Conservation (phyloP, 768 basidiomycete genomes). For the Kwoniella botswanensis region DNA sequence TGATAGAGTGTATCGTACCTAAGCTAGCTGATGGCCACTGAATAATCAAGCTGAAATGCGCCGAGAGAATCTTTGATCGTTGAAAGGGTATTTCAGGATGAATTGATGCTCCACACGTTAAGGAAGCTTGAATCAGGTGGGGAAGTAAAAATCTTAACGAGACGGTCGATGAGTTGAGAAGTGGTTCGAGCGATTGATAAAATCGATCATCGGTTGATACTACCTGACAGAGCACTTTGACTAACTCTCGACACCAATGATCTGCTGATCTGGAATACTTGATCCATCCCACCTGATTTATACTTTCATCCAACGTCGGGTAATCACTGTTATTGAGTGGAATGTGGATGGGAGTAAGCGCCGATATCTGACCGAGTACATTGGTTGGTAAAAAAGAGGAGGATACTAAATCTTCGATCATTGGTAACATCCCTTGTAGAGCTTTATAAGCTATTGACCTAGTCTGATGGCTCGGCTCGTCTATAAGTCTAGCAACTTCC, state of each 20-base stretch:
- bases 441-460: conserved; percentile 20
- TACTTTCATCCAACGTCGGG: neutral
- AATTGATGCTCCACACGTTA: conserved; percentile 56
- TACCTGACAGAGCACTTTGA: conserved; percentile 25
- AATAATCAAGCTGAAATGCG: conserved; percentile 68
- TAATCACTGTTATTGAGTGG: too few species aligned
- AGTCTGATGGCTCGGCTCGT: conserved; percentile 5
- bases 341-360: conserved; percentile 12
- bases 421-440: conserved; percentile 27
- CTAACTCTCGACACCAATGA: conserved; percentile 32
- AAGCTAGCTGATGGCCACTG: conserved; percentile 58
- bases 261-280: neutral
- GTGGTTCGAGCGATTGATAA: conserved; percentile 70
- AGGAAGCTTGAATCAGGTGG: conserved; percentile 71
- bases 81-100: conserved; percentile 5
- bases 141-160: conserved; percentile 76
- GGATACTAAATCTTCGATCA: conserved; percentile 15
- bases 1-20: conserved; percentile 64
- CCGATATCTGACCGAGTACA: conserved; percentile 2
- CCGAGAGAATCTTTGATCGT: conserved; percentile 56
- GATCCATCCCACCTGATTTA: conserved; percentile 14
- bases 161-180: conserved; percentile 64
- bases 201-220: conserved; percentile 62
- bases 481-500: conserved; percentile 16
- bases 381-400: neutral